Base-by-base conservation (phyloP, 495 filamentous ascomycete genomes). In the Halenospora varia region DNA sequence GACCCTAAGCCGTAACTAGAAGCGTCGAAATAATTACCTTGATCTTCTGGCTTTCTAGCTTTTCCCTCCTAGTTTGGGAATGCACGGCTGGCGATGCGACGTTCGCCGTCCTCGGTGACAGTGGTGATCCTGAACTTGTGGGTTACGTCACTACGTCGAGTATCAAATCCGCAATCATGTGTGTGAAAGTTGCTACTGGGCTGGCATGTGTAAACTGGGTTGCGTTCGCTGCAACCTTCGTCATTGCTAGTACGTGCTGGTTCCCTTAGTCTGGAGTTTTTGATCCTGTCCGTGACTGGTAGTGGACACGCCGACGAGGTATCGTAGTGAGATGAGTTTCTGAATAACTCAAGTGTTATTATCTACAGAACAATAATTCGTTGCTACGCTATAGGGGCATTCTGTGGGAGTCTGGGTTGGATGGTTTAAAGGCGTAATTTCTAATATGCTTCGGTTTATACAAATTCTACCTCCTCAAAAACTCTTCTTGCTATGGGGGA, bases 31-130 rank as follows among this genome's bases (percentile, higher is more conserved):
- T 51, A 17, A 39, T 51, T 25, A 39, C 48, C 17, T 39, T 51
- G 10, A 39, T 51, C 25, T 39, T 51, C 48, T 51, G 48, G 48
- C 25, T 51, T 26, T 51, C 48, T 11, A 51, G 22, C 24, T 51
- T 51, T 51, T 51, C 48, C 18, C 48, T 51, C 18, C 25, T 51
- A 25, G 24, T 51, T 39, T 51, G 48, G 48, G 48, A 51, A 51
- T 51, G 48, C 18, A 51, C 25, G 48, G 24, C 11, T 29, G 48
- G 48, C 20, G 48, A 51, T 51, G 25, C 48, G 48, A 19, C 25
- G 25, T 51, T 51, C 18, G 48, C 48, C 3, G 48, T 51, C 15
- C 25, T 51, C 3, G 22, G 11, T 26, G 25, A 29, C 25, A 51
- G 48, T 19, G 24, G 48, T 9, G 24, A 51, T 39, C 23, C 22